Conservation (phyloP, 352 stramenopile species). For the Globisporangium cylindrosporum region DNA sequence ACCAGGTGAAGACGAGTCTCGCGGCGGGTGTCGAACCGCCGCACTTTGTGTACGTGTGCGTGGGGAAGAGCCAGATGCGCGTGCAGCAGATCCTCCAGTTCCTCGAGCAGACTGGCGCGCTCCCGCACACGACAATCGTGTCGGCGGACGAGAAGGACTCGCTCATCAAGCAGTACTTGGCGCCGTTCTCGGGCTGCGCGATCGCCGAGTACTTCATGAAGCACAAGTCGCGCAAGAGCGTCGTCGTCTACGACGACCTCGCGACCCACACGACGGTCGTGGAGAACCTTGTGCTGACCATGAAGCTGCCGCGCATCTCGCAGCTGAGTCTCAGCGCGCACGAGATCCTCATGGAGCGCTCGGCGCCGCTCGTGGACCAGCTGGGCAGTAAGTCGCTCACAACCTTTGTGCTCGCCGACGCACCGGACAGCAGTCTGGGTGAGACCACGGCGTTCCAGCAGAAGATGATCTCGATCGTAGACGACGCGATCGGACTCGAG, state of each 20-base stretch:
- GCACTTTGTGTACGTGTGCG: slow-evolving; percentile 74
- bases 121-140: slow-evolving; percentile 67
- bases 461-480: slow-evolving; percentile 63
- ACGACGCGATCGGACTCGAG: slow-evolving; percentile 64
- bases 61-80: slow-evolving; percentile 55
- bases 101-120: slow-evolving; percentile 34
- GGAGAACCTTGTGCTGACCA: slow-evolving; percentile 67
- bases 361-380: slow-evolving; percentile 54
- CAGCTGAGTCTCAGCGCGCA: slow-evolving; percentile 68
- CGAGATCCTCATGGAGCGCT: slow-evolving; percentile 75
- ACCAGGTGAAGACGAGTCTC: slow-evolving; percentile 43
- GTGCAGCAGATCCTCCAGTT: slow-evolving; percentile 68
- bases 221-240: slow-evolving; percentile 40
- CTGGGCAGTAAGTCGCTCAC: slow-evolving; percentile 50
- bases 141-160: slow-evolving; percentile 63
- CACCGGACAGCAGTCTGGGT: slow-evolving; percentile 43
- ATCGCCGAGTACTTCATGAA: slow-evolving; percentile 72
- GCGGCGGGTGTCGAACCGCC: slow-evolving; percentile 31
- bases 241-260: slow-evolving; percentile 82
- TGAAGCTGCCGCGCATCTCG: slow-evolving; percentile 57
- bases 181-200: slow-evolving; percentile 75
- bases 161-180: slow-evolving; percentile 75
- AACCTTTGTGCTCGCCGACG: slow-evolving; percentile 62
- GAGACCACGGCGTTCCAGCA: slow-evolving; percentile 62
- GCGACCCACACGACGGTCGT: slow-evolving; percentile 70